Evolutionary conservation across 257 asterid genomes (phyloP).

Genomic region (Nicotiana benthamiana): DNA sequence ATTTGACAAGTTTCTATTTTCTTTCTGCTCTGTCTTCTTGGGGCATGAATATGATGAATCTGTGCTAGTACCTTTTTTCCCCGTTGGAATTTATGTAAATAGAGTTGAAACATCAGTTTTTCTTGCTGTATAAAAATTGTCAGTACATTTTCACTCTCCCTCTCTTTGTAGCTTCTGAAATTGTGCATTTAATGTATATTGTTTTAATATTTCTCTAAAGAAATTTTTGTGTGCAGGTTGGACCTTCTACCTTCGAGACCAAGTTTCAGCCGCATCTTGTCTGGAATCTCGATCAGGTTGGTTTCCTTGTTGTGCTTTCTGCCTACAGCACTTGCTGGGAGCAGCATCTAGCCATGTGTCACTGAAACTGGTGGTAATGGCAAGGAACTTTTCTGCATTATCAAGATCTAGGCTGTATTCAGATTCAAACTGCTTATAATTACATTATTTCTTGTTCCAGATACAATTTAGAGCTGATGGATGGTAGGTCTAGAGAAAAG

Average conservation of each 20-base stretch:
- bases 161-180: background rate
- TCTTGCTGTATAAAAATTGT: background rate
- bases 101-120: background rate
- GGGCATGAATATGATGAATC: background rate
- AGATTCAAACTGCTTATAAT: background rate
- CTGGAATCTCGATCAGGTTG: constrained; percentile 90
- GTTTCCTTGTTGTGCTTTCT: constrained; percentile 1
- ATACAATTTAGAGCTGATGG: too few relatives aligned
- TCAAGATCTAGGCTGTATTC: background rate
- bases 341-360: background rate
- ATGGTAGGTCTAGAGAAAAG: too few relatives aligned
- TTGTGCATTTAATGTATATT: background rate
- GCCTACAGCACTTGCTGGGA: background rate
- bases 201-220: background rate
- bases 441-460: background rate
- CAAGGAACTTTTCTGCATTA: background rate
- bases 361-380: background rate
- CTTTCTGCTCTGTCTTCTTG: background rate
- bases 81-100: background rate
- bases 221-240: constrained; percentile 49
- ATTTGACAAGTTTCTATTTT: background rate
- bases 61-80: background rate
- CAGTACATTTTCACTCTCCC: background rate
- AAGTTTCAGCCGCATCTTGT: constrained; percentile 72
- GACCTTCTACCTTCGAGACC: constrained; percentile 68